Base-by-base conservation (phyloP, 306 rosid genomes). In the Amphicarpaea edgeworthii region DNA sequence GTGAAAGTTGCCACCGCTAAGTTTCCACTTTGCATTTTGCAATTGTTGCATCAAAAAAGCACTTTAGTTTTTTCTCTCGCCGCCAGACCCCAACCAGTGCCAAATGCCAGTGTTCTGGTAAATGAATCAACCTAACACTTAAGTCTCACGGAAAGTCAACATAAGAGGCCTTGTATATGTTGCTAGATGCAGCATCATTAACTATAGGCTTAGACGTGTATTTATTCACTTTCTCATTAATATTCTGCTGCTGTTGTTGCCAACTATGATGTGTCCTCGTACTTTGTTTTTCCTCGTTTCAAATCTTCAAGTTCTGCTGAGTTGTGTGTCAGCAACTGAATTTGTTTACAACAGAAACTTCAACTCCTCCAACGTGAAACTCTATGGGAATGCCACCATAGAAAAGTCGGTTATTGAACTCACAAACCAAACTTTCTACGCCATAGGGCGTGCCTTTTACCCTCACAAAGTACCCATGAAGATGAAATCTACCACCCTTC, bases 321-420 rank as follows among this genome's bases (percentile, higher is more conserved):
- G 34, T 62, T 82, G 69, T 11, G 79, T 76, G 40, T 72, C 83
- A 17, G 79, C 87, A 30, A 84, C 86, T 17, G 90, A 90, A 84
- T 90, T 88, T 77, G 75, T 86, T 16, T 90, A 86, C 23, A 88
- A 90, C 75, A 83, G 79, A 62, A 80, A 90, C 81, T 90, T 90
- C 89, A 86, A 75, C 79, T 86, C 90, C 50, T 81, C 84, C 43
- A 84, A 79, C 50, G 68, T 84, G n/a, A 51, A 68, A 8, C 82
- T 90, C 69, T 57, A 49, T 8, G 92, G 89, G 6, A 85, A 87
- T 62, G 79, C 92, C 47, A 84, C 90, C 23, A 72, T 86, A 30
- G 79, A 86, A 46, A 77, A 79, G 65, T 83, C 87, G 3, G 73
- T 88, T 41, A 82, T 90, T 1, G 72, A 79, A 12, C 79, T 90